Evolutionary conservation across 2,329 filamentous ascomycete genomes (phyloP), one percentile per base, ranked within the genome.

Genomic region (Venturia carpophila): DNA sequence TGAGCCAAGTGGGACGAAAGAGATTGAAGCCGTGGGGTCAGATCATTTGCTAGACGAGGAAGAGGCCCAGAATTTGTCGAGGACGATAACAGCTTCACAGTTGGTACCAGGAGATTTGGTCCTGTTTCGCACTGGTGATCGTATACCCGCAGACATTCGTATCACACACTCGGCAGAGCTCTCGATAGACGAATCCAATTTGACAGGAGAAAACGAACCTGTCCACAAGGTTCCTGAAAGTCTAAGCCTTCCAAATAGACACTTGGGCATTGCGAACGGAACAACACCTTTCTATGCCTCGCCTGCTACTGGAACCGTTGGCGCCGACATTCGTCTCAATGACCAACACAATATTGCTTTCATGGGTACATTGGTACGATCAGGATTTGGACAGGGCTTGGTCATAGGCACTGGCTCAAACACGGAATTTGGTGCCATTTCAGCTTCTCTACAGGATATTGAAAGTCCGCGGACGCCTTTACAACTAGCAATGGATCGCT

Each of bases 351-450:
- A 99, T 71, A 92, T 99, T 74, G 94, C 92, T 1, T 97, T 97
- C 75, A 97, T 99, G 92, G 94, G 94, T 37, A 99, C 94, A 2
- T 77, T 99, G 69, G 92, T 99, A 42, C 91, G 93, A 69, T 97
- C 93, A 43, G 94, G 94, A 13, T 89, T 99, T 72, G 94, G 94
- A 0, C 92, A 96, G 75, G 94, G 94, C 55, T 88, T 99, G 69
- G 94, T 99, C n/a, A 95, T 97, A 74, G 92, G 92, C 10, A 99
- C 94, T 7, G 95, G 95, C 65, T 89, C 90, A 41, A 86, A 90
- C 66, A 99, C 95, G 0, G 92, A 97, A 71, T 97, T 99, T 76
- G 94, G 94, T 52, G 93, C 91, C 62, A 99, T 99, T 70, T 96
- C 93, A 24, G 89, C 92, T 19, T 97, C 92, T 64, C 84, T 99